Evolutionary conservation across 306 rosid species (phyloP), one percentile per base, ranked within the genome.

Genomic region (Dalbergia cochinchinensis): DNA sequence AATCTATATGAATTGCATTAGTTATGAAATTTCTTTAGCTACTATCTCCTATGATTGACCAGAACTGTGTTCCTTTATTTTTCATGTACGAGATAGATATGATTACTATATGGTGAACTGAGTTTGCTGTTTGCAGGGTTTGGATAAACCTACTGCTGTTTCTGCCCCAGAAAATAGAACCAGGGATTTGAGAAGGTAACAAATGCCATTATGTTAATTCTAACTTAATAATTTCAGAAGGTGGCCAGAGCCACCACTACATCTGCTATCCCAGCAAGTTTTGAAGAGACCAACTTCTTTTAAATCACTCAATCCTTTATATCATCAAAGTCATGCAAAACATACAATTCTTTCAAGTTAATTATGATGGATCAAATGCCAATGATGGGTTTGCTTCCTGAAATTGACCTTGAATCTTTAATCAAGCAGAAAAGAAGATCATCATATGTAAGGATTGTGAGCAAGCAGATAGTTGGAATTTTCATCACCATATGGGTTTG

Each of bases 381-480:
- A 58, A 86, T 86, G 41, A 8, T 87, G 16, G 81, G 87, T 47
- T 76, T 87, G 63, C 90, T 93, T 86, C 87, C 87, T 60, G 98
- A 93, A 74, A 86, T 90, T 82, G 97, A 96, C 80, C 94, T 96
- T 45, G 96, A 96, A 78, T 72, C 92, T 81, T 88, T 96, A 62
- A 79, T 90, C 86, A 96, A 88, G 84, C 86, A 87, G 71, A 93
- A 88, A 90, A 88, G 96, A 90, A 87, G 90, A 77, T 87, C 98
- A 44, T 69, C 93, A 11, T 96, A 85, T 81, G 96, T 96, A 65
- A 93, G 99, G 89, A 93, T 96, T 76, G 94, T 93, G 81, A 96
- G 99, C 66, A 96, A 96, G 87, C 99, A 96, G 89, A 96, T 96
- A 98, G 99, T 96, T 75, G 99, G 99, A 44, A 22, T 96, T 85